Conservation (phyloP, 768 basidiomycete genomes). For the Filobasidium wieringae region DNA sequence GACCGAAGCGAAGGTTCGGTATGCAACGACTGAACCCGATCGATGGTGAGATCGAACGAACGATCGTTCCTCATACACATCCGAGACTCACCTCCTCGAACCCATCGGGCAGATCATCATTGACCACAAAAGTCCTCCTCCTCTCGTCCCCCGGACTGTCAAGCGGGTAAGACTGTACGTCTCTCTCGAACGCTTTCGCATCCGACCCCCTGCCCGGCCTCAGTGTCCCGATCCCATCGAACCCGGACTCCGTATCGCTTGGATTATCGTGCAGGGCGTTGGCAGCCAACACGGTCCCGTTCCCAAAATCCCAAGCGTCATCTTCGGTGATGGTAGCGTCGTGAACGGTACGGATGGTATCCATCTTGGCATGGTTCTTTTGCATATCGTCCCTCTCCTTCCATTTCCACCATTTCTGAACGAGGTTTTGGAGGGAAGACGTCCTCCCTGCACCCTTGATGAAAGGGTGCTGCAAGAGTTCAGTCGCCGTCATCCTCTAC, state of each 20-base stretch:
- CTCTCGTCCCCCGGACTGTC: not conserved
- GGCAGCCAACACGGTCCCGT: not conserved
- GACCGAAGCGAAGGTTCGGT: not conserved
- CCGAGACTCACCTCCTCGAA: not conserved
- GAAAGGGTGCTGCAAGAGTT: conserved; percentile 87
- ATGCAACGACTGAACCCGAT: not conserved
- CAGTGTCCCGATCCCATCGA: too few relatives aligned
- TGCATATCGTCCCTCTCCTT: conserved; percentile 61
- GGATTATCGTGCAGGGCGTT: not conserved
- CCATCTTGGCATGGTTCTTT: conserved; percentile 2
- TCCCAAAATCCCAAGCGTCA: not conserved
- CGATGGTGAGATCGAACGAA: not conserved
- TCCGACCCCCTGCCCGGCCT: not conserved
- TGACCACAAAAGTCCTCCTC: not conserved
- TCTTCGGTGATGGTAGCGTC: not conserved
- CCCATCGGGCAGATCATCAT: not conserved
- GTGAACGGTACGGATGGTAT: not conserved
- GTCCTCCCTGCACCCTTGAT: conserved; percentile 74
- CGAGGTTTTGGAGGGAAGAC: conserved; percentile 69
- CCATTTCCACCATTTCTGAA: conserved; percentile 77
- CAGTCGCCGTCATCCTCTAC: conserved; percentile 79
- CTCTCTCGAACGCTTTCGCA: not conserved
- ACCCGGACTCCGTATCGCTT: too few relatives aligned
- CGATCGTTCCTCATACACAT: not conserved
- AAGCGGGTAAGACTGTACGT: not conserved